These are phyloP conservation scores for Solanum aculeatissimum DNA, from an alignment of 305 asterid genomes.

Conservation along the genomic window DNA sequence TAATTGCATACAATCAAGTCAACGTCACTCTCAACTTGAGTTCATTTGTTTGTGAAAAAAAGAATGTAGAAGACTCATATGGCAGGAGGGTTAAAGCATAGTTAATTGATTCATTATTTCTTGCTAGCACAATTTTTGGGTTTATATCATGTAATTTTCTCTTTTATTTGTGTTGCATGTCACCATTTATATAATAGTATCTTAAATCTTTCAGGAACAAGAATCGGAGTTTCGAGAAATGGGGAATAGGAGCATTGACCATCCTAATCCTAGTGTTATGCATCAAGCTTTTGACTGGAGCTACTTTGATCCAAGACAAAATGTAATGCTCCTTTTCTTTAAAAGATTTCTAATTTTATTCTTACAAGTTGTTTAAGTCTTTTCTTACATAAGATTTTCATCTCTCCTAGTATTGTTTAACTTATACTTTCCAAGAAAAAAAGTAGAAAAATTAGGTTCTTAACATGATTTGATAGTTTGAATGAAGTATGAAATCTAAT, in stretches of 20 bases:
- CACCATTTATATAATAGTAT: background rate
- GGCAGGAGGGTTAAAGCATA: background rate
- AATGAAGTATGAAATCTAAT: background rate
- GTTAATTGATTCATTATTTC: background rate
- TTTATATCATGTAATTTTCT: background rate
- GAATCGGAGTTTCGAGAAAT: slow-evolving; percentile 30
- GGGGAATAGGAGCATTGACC: slow-evolving; percentile 33
- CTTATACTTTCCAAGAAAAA: background rate
- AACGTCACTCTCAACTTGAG: too few relatives aligned
- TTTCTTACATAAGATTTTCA: background rate
- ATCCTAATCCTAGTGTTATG: slow-evolving; percentile 47
- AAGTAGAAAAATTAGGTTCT: background rate
- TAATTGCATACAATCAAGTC: too few relatives aligned
- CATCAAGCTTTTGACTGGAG: slow-evolving; percentile 32
- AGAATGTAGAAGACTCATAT: background rate
- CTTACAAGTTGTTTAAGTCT: background rate
- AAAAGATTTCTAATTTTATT: background rate
- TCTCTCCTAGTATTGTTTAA: background rate
- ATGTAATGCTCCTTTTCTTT: too few relatives aligned
- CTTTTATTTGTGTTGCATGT: background rate
- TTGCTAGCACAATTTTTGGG: background rate
- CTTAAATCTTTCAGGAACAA: slow-evolving; percentile 23
- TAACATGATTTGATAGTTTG: background rate
- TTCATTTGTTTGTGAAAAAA: too few relatives aligned
- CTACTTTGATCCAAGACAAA: slow-evolving; percentile 26